Conservation (phyloP, 768 basidiomycete species). For the Dioszegia crocea region DNA sequence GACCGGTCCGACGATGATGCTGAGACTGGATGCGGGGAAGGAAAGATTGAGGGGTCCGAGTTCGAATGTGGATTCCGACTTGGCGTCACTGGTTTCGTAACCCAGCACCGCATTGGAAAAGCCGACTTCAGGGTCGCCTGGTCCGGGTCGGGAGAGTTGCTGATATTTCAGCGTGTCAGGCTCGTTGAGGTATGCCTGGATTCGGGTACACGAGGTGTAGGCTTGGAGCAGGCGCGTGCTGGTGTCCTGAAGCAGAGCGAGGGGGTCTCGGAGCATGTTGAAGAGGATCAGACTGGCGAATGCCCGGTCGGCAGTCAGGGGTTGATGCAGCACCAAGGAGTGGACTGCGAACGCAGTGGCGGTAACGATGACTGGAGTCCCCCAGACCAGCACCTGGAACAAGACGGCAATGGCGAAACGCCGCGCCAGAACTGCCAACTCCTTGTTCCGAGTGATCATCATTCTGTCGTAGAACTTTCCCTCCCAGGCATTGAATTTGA, state of each 20-base stretch:
- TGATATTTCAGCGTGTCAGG: constrained; percentile 52
- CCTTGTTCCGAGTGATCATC: constrained; percentile 43
- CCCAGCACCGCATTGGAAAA: constrained; percentile 48
- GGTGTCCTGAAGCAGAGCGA: constrained; percentile 45
- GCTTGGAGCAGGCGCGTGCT: constrained; percentile 40
- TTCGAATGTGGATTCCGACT: constrained; percentile 31
- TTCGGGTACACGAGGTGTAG: constrained; percentile 46
- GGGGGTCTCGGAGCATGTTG: constrained; percentile 51
- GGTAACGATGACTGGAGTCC: constrained; percentile 49
- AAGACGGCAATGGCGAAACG: constrained; percentile 42
- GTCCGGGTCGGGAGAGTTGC: constrained; percentile 36
- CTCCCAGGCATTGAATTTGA: constrained; percentile 53
- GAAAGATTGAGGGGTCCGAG: constrained; percentile 36
- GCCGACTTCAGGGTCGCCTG: constrained; percentile 48
- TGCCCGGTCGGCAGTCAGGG: constrained; percentile 51
- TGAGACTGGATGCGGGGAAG: constrained; percentile 40
- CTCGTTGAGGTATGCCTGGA: constrained; percentile 51
- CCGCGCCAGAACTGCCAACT: constrained; percentile 44
- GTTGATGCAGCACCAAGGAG: constrained; percentile 46
- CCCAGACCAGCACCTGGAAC: constrained; percentile 46
- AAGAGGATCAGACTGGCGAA: constrained; percentile 53
- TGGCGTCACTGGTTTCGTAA: constrained; percentile 23
- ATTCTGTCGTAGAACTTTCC: constrained; percentile 49
- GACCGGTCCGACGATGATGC: constrained; percentile 43
- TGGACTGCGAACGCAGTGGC: constrained; percentile 49